Conservation (phyloP, 1,139 yeast species). For the Suhomyces maxii region DNA sequence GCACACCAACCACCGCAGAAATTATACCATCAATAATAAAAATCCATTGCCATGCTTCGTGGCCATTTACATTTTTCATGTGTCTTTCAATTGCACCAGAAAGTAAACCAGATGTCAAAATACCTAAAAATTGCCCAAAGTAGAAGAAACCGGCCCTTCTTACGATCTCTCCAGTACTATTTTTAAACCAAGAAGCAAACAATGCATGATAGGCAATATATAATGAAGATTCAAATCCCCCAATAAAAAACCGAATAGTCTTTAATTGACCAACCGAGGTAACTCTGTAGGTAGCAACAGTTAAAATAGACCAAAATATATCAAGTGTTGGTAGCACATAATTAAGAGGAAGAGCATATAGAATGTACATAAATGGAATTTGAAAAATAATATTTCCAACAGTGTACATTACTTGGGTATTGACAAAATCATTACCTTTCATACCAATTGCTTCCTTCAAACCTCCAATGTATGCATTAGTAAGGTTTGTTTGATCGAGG, state of each 20-base stretch:
- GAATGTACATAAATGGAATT: slow-evolving; percentile 40
- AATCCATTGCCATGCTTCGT: slow-evolving; percentile 72
- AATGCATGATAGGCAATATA: slow-evolving; percentile 59
- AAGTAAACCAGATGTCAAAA: slow-evolving; percentile 60
- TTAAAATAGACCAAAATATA: slow-evolving; percentile 63
- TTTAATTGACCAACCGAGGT: slow-evolving; percentile 48
- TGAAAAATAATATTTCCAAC: slow-evolving; percentile 62
- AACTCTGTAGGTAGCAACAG: slow-evolving; percentile 53
- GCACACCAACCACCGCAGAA: slow-evolving; percentile 57
- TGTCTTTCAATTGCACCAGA: slow-evolving; percentile 54
- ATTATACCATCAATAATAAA: slow-evolving; percentile 65
- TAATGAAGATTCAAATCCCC: slow-evolving; percentile 59
- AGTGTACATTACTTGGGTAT: slow-evolving; percentile 56
- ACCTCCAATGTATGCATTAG: slow-evolving; percentile 67
- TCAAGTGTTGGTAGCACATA: slow-evolving; percentile 57
- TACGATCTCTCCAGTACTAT: slow-evolving; percentile 50
- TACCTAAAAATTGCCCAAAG: slow-evolving; percentile 59
- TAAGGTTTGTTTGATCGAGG: slow-evolving; percentile 57
- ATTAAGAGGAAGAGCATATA: slow-evolving; percentile 30
- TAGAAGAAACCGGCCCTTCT: slow-evolving; percentile 61
- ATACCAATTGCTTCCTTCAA: slow-evolving; percentile 57
- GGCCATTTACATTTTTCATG: slow-evolving; percentile 48
- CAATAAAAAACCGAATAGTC: slow-evolving; percentile 59
- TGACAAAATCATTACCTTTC: slow-evolving; percentile 63
- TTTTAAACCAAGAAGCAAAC: slow-evolving; percentile 59